These are phyloP conservation scores for Xylariaceae sp. DNA, from an alignment of 2,329 filamentous ascomycete genomes.

Conservation along the genomic window DNA sequence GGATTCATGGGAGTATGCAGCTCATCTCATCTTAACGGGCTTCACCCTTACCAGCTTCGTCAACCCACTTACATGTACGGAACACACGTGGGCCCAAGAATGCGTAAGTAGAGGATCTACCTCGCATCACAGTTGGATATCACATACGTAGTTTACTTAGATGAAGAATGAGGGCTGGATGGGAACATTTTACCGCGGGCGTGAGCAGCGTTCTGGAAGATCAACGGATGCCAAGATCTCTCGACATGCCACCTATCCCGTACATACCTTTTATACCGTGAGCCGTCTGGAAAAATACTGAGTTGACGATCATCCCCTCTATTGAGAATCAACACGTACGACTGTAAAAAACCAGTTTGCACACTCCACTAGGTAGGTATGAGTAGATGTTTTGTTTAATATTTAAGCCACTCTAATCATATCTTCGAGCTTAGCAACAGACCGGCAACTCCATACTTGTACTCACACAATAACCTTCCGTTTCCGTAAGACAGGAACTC, in stretches of 20 bases:
- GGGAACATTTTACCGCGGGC: no score
- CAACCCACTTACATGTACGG: not conserved
- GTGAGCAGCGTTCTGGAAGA: no score
- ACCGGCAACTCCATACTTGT: slow-evolving; percentile 9
- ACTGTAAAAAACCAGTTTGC: not conserved
- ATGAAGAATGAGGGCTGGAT: no score
- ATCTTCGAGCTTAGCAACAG: slow-evolving; percentile 6
- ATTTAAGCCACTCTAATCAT: slow-evolving; percentile 3
- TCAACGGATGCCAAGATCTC: no score
- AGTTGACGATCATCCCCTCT: not conserved
- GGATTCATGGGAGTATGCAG: not conserved
- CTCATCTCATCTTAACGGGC: not conserved
- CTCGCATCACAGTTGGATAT: no score
- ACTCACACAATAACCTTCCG: slow-evolving; percentile 4
- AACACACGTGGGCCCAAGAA: not conserved
- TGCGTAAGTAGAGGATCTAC: no score
- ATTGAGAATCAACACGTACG: not conserved
- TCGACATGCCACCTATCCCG: no score
- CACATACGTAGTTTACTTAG: not conserved
- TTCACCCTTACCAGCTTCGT: not conserved
- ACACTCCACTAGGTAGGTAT: not conserved
- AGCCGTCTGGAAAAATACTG: not conserved
- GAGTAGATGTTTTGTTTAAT: slow-evolving; percentile 9
- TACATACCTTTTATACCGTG: no score
- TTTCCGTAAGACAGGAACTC: slow-evolving; percentile 23